A percentile compares a stretch with the other conserved stretches of the same genome.
These are phyloP conservation scores for Colletotrichum tropicale DNA, from an alignment of 2,329 filamentous ascomycete genomes.

Conservation along the genomic window DNA sequence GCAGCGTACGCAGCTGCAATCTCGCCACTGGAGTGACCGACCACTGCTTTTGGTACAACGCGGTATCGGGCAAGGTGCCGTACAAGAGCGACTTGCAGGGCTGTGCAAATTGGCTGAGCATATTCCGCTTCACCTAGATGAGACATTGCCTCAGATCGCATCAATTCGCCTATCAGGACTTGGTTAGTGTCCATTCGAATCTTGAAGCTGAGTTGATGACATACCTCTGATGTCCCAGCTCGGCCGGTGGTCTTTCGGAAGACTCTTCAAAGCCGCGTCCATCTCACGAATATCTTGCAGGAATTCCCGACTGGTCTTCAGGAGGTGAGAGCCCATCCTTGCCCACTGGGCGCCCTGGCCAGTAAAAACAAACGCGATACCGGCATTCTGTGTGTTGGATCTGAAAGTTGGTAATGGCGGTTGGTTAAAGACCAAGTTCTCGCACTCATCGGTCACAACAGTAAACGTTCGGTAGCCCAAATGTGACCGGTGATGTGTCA, in stretches of 20 bases:
- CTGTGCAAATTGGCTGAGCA: constrained; percentile 57
- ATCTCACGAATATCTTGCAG: constrained; percentile 13
- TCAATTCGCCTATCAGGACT: background rate
- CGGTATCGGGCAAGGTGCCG: constrained; percentile 33
- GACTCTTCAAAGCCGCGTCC: constrained; percentile 21
- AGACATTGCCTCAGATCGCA: background rate
- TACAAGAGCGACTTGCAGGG: constrained; percentile 53
- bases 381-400: background rate
- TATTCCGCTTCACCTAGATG: constrained; percentile 24
- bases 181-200: background rate
- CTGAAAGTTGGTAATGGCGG: constrained; percentile 10
- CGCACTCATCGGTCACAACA: constrained; percentile 17
- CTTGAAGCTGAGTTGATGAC: background rate
- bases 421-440: constrained; percentile 25
- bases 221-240: constrained; percentile 23
- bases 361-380: constrained; percentile 38
- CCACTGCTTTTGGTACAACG: constrained; percentile 32
- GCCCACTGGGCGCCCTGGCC: constrained; percentile 52
- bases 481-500: constrained; percentile 31
- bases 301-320: constrained; percentile 12
- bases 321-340: constrained; percentile 39
- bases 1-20: constrained; percentile 43
- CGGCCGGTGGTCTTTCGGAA: constrained; percentile 25
- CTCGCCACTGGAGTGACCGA: constrained; percentile 44
- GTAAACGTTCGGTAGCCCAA: constrained; percentile 26